Conservation (phyloP, 345 rosid genomes). For the Bretschneidera sinensis region DNA sequence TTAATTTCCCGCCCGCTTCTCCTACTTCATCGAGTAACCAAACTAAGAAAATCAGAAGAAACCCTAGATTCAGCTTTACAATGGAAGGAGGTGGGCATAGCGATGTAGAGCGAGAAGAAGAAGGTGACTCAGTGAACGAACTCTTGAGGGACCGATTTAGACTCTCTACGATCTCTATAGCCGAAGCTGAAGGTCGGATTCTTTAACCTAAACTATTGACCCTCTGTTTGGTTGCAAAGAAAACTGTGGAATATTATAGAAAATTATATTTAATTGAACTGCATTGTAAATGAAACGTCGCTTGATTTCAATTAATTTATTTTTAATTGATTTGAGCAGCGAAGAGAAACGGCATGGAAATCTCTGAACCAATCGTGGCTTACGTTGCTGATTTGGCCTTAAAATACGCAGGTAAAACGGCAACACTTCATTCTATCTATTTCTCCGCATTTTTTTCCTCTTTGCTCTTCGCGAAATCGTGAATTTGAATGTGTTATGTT, state of each 20-base stretch:
- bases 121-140: conserved; percentile 48
- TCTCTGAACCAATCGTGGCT: conserved; percentile 55
- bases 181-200: conserved; percentile 62
- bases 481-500: too few relatives aligned
- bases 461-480: too few relatives aligned
- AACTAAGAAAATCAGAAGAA: conserved; percentile 5
- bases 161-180: conserved; percentile 71
- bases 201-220: conserved; percentile 5
- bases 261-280: too few relatives aligned
- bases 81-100: conserved; percentile 46
- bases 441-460: not conserved
- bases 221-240: not conserved
- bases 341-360: conserved; percentile 53
- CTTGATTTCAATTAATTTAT: not conserved
- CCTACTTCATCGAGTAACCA: conserved; percentile 1
- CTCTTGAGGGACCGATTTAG: conserved; percentile 72
- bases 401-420: conserved; percentile 62
- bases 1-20: conserved; percentile 14
- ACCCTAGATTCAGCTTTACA: conserved; percentile 18
- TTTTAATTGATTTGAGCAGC: conserved; percentile 38
- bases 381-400: conserved; percentile 72
- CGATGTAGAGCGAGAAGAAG: conserved; percentile 41
- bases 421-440: not conserved
- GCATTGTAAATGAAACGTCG: not conserved
- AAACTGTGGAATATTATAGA: not conserved